phyloP scores from a whole-genome alignment of 352 stramenopile species.

The Globisporangium alternatum region DNA sequence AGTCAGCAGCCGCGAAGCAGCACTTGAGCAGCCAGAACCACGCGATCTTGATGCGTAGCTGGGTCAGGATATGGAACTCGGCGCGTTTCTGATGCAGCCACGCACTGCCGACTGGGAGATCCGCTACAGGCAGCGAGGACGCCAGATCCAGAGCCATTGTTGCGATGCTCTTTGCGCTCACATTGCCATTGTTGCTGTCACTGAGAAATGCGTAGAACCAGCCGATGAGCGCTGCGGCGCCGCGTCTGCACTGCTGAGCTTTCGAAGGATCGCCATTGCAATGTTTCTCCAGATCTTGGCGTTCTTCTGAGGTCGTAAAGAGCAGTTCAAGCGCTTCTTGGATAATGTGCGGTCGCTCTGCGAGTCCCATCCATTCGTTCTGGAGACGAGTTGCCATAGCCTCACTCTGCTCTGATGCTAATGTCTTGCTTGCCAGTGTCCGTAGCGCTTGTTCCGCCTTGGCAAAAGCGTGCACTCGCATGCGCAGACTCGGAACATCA shows the following conservation, averaged over 20 bases:
- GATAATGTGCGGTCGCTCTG: conserved; percentile 16
- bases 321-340: conserved; percentile 24
- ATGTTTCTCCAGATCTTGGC: background rate
- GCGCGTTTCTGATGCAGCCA: conserved; percentile 47
- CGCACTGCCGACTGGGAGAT: conserved; percentile 21
- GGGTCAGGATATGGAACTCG: conserved; percentile 27
- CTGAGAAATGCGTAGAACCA: conserved; percentile 46
- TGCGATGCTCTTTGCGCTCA: conserved; percentile 19
- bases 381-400: conserved; percentile 1
- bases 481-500: background rate
- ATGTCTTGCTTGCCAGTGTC: background rate
- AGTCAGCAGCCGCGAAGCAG: background rate
- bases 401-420: background rate
- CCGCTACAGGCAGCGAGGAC: conserved; percentile 18
- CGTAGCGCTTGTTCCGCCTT: background rate
- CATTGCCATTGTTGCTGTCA: background rate
- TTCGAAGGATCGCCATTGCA: background rate
- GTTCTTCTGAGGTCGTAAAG: background rate
- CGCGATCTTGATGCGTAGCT: conserved; percentile 39
- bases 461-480: background rate
- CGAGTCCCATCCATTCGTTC: conserved; percentile 22
- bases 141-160: conserved; percentile 22
- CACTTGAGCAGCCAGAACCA: conserved; percentile 62
- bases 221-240: conserved; percentile 29
- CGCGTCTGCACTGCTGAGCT: background rate